Evolutionary conservation across 805 yeast species (phyloP).

Genomic region (Zygosaccharomyces bailii): DNA sequence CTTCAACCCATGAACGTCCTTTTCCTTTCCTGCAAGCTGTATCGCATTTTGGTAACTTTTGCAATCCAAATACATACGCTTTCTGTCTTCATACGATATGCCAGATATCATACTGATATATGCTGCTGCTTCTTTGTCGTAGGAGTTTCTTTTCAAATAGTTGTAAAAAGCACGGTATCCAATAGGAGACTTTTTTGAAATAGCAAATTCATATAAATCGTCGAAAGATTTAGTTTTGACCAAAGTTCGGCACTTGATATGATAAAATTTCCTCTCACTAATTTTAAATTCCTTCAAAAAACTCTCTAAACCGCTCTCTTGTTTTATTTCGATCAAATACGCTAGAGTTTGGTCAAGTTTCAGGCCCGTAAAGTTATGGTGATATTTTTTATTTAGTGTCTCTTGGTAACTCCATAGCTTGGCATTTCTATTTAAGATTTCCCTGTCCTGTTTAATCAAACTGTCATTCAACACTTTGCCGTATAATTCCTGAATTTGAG

Average conservation of each 20-base stretch:
- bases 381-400: slow-evolving; percentile 42
- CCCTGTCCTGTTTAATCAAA: slow-evolving; percentile 21
- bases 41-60: slow-evolving; percentile 50
- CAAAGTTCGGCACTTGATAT: slow-evolving; percentile 48
- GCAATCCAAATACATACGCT: slow-evolving; percentile 50
- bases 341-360: slow-evolving; percentile 50
- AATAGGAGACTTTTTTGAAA: slow-evolving; percentile 58
- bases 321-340: slow-evolving; percentile 46
- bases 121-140: slow-evolving; percentile 54
- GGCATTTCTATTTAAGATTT: slow-evolving; percentile 42
- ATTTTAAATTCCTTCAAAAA: slow-evolving; percentile 53
- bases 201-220: slow-evolving; percentile 52
- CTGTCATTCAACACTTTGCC: slow-evolving; percentile 20
- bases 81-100: slow-evolving; percentile 44
- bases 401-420: slow-evolving; percentile 45
- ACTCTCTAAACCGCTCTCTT: slow-evolving; percentile 46
- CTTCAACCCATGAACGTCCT: slow-evolving; percentile 26
- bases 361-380: slow-evolving; percentile 39
- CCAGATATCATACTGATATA: slow-evolving; percentile 54
- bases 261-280: slow-evolving; percentile 54
- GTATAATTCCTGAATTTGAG: slow-evolving; percentile 35
- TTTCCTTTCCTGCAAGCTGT: slow-evolving; percentile 28
- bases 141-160: slow-evolving; percentile 51
- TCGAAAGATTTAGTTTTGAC: slow-evolving; percentile 51
- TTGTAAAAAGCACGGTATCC: slow-evolving; percentile 65